Conservation (phyloP, 176 grass and related monocot genomes). For the Leersia perrieri region DNA sequence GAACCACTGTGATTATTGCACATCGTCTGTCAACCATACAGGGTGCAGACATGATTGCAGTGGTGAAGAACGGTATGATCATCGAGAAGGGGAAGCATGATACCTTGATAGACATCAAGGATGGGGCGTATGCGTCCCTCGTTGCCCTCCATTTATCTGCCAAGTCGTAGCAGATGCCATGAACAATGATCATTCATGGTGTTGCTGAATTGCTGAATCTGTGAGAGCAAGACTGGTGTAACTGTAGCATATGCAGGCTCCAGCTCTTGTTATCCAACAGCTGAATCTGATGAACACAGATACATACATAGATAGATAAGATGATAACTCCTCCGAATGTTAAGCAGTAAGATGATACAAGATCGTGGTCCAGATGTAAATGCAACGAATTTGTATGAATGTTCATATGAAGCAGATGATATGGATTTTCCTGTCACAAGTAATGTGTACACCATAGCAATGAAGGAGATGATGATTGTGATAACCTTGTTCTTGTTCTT, state of each 20-base stretch:
- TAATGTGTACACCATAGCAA: neutral
- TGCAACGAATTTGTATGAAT: neutral
- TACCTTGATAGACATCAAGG: constrained; percentile 36
- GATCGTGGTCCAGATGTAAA: neutral
- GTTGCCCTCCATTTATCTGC: constrained; percentile 41
- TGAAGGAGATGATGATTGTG: neutral
- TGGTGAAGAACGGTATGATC: constrained; percentile 57
- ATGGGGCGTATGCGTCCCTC: constrained; percentile 64
- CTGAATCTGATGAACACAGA: neutral
- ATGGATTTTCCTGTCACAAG: neutral
- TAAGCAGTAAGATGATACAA: neutral
- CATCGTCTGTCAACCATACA: constrained; percentile 64
- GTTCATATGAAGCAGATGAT: neutral
- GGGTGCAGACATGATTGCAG: constrained; percentile 52
- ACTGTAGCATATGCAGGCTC: neutral
- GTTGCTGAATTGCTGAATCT: neutral
- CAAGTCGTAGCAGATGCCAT: neutral
- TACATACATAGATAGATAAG: neutral
- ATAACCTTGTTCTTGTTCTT: neutral
- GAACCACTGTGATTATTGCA: constrained; percentile 54
- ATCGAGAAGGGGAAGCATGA: constrained; percentile 77
- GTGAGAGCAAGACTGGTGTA: neutral
- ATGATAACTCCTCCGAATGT: neutral
- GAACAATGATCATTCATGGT: neutral
- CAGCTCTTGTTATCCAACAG: neutral